Conservation (phyloP, 1,284 basidiomycete species). For the Schizophyllum amplum region DNA sequence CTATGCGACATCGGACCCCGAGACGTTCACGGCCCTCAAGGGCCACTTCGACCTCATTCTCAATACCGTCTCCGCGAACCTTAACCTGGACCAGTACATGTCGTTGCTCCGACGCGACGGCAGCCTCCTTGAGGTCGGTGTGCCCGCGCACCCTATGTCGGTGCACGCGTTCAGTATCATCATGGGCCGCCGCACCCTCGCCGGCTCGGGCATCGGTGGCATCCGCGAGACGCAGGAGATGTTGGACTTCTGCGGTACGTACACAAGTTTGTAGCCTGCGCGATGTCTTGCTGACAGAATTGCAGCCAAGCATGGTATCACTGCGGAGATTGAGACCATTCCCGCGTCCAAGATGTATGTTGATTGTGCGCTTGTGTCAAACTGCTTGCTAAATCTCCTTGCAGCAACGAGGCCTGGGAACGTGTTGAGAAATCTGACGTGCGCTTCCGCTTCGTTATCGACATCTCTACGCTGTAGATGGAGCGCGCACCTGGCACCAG, state of each 20-base stretch:
- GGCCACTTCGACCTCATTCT: conserved; percentile 5
- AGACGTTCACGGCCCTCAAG: background rate
- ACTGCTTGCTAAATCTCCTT: background rate
- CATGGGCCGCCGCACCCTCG: background rate
- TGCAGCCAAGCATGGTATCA: conserved; percentile 1
- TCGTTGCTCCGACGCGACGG: conserved; percentile 3
- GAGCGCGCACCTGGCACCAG: no score
- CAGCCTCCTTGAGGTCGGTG: conserved; percentile 5
- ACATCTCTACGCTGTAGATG: conserved; percentile 3
- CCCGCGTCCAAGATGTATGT: conserved; percentile 4
- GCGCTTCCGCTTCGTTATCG: conserved; percentile 6
- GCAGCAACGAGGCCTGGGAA: conserved; percentile 6
- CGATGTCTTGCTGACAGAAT: background rate
- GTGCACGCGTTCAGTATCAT: background rate
- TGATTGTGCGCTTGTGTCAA: background rate
- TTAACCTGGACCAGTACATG: conserved; percentile 2
- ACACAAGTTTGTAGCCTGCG: background rate
- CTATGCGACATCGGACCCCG: conserved; percentile 3
- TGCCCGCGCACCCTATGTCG: conserved; percentile 1
- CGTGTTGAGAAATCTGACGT: conserved; percentile 6
- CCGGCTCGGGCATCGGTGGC: conserved; percentile 5
- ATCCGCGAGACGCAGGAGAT: conserved; percentile 8
- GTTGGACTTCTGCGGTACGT: conserved; percentile 4
- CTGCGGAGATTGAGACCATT: conserved; percentile 6
- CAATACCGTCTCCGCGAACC: conserved; percentile 7